A percentile compares a stretch with the other conserved stretches of the same genome.
phyloP scores from a whole-genome alignment of 257 asterid species.

The Phtheirospermum japonicum region DNA sequence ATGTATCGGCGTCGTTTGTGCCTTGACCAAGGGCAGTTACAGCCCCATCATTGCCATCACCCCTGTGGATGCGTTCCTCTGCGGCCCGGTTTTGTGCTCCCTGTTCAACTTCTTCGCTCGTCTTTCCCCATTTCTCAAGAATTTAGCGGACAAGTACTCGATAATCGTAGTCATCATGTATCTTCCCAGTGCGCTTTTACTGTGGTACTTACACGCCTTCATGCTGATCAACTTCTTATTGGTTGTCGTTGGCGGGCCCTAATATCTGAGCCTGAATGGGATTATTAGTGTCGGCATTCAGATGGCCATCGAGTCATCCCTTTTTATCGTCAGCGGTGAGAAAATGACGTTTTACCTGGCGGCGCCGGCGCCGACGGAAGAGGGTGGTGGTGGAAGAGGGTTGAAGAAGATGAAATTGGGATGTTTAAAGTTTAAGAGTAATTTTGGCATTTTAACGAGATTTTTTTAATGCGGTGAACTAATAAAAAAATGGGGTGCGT shows the following conservation, averaged over 20 bases:
- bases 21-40: not conserved
- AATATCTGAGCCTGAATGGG: not conserved
- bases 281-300: not conserved
- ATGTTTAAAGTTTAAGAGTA: no score
- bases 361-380: no score
- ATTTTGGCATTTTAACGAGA: no score
- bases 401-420: no score
- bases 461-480: no score
- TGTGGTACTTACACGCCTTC: not conserved
- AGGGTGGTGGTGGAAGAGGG: no score
- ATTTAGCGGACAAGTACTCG: not conserved
- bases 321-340: not conserved
- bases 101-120: not conserved
- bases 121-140: not conserved
- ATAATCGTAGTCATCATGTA: not conserved
- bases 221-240: not conserved
- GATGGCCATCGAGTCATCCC: conserved; percentile 11
- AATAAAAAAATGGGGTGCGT: no score
- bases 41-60: not conserved
- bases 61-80: not conserved
- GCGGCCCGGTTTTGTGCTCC: not conserved
- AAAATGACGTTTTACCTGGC: conserved; percentile 13
- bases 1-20: not conserved
- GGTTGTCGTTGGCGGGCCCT: not conserved
- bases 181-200: not conserved